These are phyloP conservation scores for Spongiforma sp. DNA, from an alignment of 1,284 basidiomycete genomes.

Conservation along the genomic window DNA sequence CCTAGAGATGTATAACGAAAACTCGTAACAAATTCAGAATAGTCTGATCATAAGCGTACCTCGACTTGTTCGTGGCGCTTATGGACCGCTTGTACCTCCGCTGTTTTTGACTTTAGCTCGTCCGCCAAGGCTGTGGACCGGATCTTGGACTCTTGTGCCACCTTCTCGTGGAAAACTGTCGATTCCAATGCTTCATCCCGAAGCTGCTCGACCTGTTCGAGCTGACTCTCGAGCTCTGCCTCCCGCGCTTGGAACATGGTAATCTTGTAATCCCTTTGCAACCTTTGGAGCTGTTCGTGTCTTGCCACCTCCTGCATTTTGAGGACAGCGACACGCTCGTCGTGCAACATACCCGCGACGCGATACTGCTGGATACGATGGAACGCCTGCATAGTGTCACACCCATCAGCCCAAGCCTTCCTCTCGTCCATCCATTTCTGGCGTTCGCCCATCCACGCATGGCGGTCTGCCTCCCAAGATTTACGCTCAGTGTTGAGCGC, in stretches of 20 bases:
- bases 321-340: slow-evolving; percentile 52
- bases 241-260: slow-evolving; percentile 67
- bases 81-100: slow-evolving; percentile 41
- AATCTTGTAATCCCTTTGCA: slow-evolving; percentile 68
- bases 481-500: slow-evolving; percentile 24
- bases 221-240: slow-evolving; percentile 56
- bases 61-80: slow-evolving; percentile 50
- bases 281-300: slow-evolving; percentile 55
- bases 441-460: slow-evolving; percentile 49
- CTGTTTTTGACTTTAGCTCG: slow-evolving; percentile 45
- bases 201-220: slow-evolving; percentile 51
- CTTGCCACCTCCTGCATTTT: slow-evolving; percentile 57
- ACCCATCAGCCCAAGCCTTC: slow-evolving; percentile 61
- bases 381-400: slow-evolving; percentile 62
- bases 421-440: slow-evolving; percentile 58
- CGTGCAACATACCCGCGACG: slow-evolving; percentile 55
- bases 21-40: background rate
- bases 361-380: slow-evolving; percentile 68
- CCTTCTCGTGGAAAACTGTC: slow-evolving; percentile 29
- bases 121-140: slow-evolving; percentile 38
- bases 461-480: slow-evolving; percentile 37
- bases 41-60: slow-evolving; percentile 37
- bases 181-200: slow-evolving; percentile 41
- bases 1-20: slow-evolving; percentile 33
- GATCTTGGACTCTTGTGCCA: slow-evolving; percentile 38